Evolutionary conservation across 352 stramenopile species (phyloP), one percentile per base, ranked within the genome.

Genomic region (Pythium vanterpoolii): DNA sequence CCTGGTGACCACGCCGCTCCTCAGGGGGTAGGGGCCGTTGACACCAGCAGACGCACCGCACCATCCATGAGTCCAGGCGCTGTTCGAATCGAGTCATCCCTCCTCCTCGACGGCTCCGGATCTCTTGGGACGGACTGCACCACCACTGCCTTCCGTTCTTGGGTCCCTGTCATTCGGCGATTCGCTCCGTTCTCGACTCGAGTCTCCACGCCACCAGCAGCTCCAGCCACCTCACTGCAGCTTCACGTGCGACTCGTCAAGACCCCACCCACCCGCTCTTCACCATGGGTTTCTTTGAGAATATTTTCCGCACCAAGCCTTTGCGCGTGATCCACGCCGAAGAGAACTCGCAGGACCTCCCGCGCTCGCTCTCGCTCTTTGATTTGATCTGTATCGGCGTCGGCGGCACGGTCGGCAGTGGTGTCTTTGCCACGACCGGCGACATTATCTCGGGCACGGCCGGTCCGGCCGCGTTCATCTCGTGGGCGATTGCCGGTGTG

Each of bases 331-430:
- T 93, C 66, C 65, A 86, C 34, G 82, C 81, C 49, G 84, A 94
- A 60, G 81, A 93, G 60, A 74, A 76, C 33, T 76, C 72, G 24
- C 68, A 85, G 27, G 81, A 90, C 44, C 66, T 95, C 3, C 74
- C 68, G 24, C 78, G 84, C 30, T 76, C 76, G 60, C 66, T 98
- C 6, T 74, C 69, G 30, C 73, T 98, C 26, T 93, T 93, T 59
- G 93, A 98, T 69, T 60, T 98, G 14, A 60, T 97, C 19, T 91
- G 74, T 43, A 87, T 98, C 60, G 93, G 93, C 16, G 82, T 98
- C n/a, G 90, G 92, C 4, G 90, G 80, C 23, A 98, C 94, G 0
- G 78, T 98, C 11, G 95, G 95, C 11, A 89, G 66, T 30, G 95
- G 93, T 19, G 76, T 98, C 14, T 98, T 98, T 73, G 87, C 83